Percentiles rank a stretch among this genome's conserved stretches.
Evolutionary conservation across 208 protist genomes (phyloP).

Genomic region (Vickermania spadyakhi): DNA sequence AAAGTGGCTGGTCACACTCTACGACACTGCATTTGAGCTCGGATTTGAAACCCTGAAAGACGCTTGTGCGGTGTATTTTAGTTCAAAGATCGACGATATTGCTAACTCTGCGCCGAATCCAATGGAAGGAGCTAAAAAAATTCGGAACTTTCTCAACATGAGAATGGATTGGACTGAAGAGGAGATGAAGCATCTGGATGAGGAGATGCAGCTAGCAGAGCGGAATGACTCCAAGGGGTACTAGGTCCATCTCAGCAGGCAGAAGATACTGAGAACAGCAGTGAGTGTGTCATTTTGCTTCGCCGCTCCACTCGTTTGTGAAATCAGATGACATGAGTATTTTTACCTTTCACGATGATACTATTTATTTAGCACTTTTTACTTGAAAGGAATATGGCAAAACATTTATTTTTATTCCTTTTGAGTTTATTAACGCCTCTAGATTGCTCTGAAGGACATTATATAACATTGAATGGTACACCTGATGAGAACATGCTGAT

Average conservation of each 20-base stretch:
- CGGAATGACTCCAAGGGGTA: constrained; percentile 23
- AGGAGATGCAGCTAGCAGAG: constrained; percentile 50
- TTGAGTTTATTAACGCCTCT: not conserved
- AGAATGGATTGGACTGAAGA: constrained; percentile 45
- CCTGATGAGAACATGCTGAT: too few species aligned
- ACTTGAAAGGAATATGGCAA: not conserved
- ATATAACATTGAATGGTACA: too few species aligned
- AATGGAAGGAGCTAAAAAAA: constrained; percentile 32
- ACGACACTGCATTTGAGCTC: constrained; percentile 16
- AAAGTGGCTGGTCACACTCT: constrained; percentile 8
- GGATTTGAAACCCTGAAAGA: constrained; percentile 13
- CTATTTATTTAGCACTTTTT: not conserved
- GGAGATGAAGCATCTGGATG: constrained; percentile 32
- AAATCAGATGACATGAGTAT: not conserved
- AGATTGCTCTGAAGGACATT: too few species aligned
- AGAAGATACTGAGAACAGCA: not conserved
- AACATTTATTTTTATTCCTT: not conserved
- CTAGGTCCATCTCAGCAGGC: not conserved
- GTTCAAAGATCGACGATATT: constrained; percentile 29
- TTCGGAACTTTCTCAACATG: constrained; percentile 28
- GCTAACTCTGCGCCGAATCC: constrained; percentile 23
- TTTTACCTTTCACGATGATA: not conserved
- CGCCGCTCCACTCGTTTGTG: not conserved
- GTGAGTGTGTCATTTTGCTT: not conserved
- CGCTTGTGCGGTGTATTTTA: constrained; percentile 21